Evolutionary conservation across 2,329 filamentous ascomycete species (phyloP).

Genomic region (Penicillium sp.): DNA sequence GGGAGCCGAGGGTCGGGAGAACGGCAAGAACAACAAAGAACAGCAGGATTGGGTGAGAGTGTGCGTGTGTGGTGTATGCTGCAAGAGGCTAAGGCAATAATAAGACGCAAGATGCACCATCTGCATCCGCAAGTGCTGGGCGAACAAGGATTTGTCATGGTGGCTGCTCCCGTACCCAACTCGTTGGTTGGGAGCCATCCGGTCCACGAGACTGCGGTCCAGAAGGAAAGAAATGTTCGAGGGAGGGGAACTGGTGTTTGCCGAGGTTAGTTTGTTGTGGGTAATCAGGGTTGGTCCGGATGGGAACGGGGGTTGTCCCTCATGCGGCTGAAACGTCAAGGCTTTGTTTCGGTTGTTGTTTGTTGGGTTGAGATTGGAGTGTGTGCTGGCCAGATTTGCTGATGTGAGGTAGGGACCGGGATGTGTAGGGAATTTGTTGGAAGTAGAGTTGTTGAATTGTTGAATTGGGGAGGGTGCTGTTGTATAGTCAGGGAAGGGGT

Average conservation of each 20-base stretch:
- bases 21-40: neutral
- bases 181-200: constrained; percentile 3
- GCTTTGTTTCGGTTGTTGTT: neutral
- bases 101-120: neutral
- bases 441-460: neutral
- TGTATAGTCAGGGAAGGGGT: neutral
- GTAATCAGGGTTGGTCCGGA: constrained; percentile 2
- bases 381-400: neutral
- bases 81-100: neutral
- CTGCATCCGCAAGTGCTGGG: neutral
- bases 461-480: neutral
- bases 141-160: neutral
- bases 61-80: neutral
- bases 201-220: constrained; percentile 9
- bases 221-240: neutral
- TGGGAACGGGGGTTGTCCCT: constrained; percentile 1
- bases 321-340: constrained; percentile 5
- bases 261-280: constrained; percentile 1
- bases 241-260: neutral
- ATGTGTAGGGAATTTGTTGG: neutral
- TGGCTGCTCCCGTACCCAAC: constrained; percentile 1
- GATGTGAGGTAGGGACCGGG: neutral
- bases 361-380: neutral
- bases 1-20: neutral
- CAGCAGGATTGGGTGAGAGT: neutral